Conservation (phyloP, 83 land plant species). For the Picea engelmannii region DNA sequence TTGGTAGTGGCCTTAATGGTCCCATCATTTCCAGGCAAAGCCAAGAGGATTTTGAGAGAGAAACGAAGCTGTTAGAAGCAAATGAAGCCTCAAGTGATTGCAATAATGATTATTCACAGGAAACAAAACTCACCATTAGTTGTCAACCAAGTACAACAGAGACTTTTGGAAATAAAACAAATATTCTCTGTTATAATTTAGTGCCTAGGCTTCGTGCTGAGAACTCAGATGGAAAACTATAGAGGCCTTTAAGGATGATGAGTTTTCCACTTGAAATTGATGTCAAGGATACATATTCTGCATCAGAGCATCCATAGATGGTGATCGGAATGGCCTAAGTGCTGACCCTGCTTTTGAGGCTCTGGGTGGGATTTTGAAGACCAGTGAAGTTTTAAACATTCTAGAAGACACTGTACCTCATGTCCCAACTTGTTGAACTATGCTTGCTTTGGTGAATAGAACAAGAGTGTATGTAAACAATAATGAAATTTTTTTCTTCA, state of each 20-base stretch:
- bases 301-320: background rate
- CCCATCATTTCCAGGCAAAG: background rate
- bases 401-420: background rate
- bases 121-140: background rate
- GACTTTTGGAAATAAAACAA: background rate
- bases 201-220: background rate
- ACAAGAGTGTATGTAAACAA: background rate
- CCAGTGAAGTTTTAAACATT: slow-evolving; percentile 5
- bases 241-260: background rate
- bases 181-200: background rate
- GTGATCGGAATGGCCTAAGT: background rate
- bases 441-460: background rate
- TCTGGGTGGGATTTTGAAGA: background rate
- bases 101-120: background rate
- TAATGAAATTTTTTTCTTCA: background rate
- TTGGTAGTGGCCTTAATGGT: slow-evolving; percentile 1
- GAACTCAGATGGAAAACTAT: background rate
- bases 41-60: background rate
- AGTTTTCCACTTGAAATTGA: background rate
- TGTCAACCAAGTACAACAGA: background rate
- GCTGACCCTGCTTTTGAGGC: background rate
- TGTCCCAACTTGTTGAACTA: background rate
- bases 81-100: slow-evolving; percentile 12
- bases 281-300: background rate
- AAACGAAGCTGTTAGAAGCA: background rate